Evolutionary conservation across 1,284 basidiomycete genomes (phyloP).

Genomic region (Entoloma clypeatum): DNA sequence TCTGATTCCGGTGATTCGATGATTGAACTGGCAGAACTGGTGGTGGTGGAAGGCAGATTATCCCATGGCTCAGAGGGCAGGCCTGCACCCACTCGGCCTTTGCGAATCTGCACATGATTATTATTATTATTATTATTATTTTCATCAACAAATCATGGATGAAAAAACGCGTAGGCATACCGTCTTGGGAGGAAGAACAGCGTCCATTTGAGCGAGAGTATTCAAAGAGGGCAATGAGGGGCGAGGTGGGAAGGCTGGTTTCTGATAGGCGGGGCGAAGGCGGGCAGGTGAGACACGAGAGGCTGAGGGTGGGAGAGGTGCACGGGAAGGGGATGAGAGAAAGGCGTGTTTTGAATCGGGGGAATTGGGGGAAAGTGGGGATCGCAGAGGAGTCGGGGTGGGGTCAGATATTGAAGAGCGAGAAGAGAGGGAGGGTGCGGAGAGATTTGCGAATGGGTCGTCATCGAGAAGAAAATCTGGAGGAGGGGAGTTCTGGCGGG

Average conservation of each 20-base stretch:
- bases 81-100: slow-evolving; percentile 55
- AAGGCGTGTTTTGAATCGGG: slow-evolving; percentile 15
- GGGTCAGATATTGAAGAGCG: slow-evolving; percentile 14
- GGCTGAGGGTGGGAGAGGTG: slow-evolving; percentile 15
- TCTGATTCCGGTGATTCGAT: neutral
- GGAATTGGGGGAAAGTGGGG: slow-evolving; percentile 18
- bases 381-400: slow-evolving; percentile 19
- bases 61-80: slow-evolving; percentile 63
- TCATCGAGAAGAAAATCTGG: slow-evolving; percentile 54
- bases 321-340: slow-evolving; percentile 16
- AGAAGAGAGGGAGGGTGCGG: slow-evolving; percentile 22
- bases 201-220: slow-evolving; percentile 53
- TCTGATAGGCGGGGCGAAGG: slow-evolving; percentile 48
- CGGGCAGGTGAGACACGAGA: slow-evolving; percentile 19
- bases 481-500: slow-evolving; percentile 29
- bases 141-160: slow-evolving; percentile 5
- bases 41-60: slow-evolving; percentile 24
- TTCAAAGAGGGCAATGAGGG: slow-evolving; percentile 66
- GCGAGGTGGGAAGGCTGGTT: slow-evolving; percentile 53
- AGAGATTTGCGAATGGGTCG: slow-evolving; percentile 65
- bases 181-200: slow-evolving; percentile 52
- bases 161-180: slow-evolving; percentile 33
- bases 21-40: too few relatives aligned
- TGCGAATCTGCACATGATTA: slow-evolving; percentile 40
- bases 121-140: slow-evolving; percentile 5